Conservation (phyloP, 805 yeast species). For the fission yeast (Schizosaccharomyces pombe) region DNA sequence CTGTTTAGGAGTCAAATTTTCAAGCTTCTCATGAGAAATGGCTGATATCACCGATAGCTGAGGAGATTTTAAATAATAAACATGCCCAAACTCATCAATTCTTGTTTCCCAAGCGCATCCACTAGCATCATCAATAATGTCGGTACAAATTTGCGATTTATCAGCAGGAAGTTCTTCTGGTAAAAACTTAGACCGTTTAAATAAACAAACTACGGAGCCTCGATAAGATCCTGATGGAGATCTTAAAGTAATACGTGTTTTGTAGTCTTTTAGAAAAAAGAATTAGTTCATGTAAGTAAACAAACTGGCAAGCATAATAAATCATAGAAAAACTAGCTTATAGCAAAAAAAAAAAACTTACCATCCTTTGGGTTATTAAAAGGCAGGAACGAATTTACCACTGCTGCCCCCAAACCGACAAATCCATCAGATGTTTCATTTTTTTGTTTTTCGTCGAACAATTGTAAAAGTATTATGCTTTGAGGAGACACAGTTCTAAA, state of each 20-base stretch:
- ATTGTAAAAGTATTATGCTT: background rate
- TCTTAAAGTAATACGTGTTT: background rate
- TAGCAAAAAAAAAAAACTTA: too few species aligned
- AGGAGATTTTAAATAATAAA: background rate
- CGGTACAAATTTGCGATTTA: background rate
- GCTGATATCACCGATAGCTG: background rate
- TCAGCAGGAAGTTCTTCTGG: background rate
- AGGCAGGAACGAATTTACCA: background rate
- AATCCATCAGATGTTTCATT: background rate
- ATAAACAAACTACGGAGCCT: background rate
- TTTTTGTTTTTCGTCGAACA: background rate
- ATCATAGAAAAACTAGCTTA: too few species aligned
- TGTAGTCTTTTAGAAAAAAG: too few species aligned
- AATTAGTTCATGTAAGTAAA: too few species aligned
- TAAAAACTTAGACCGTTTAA: background rate
- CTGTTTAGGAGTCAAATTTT: background rate
- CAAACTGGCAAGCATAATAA: too few species aligned
- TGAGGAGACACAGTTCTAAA: background rate
- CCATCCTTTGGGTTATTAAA: background rate
- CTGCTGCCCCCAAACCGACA: background rate
- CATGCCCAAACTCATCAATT: background rate
- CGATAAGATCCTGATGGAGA: background rate
- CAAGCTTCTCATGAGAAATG: background rate
- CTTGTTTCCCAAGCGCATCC: background rate
- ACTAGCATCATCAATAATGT: background rate